Conservation (phyloP, 2,329 filamentous ascomycete species). For the Fusarium lyarnte region DNA sequence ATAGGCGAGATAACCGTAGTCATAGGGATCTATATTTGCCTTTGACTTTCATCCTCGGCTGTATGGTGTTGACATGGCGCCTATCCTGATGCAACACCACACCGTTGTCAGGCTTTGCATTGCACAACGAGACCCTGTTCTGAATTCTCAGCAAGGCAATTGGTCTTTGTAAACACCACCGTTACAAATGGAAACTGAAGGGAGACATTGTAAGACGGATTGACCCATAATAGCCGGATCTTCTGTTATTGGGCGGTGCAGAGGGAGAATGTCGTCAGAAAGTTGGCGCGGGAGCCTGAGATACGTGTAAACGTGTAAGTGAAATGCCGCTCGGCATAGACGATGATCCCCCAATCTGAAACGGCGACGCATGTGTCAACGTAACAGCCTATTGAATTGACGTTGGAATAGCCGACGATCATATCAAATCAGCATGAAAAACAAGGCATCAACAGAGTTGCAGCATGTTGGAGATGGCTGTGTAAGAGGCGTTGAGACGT, state of each 20-base stretch:
- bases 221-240: conserved; percentile 16
- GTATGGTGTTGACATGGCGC: conserved; percentile 3
- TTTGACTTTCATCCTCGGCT: background rate
- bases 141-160: conserved; percentile 15
- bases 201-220: conserved; percentile 21
- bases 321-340: conserved; percentile 28
- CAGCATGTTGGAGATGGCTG: conserved; percentile 10
- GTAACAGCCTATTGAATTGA: conserved; percentile 32
- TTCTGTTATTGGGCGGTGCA: conserved; percentile 22
- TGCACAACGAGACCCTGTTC: conserved; percentile 11
- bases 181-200: conserved; percentile 26
- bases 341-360: conserved; percentile 19
- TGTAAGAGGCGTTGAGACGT: conserved; percentile 20
- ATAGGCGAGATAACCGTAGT: conserved; percentile 24
- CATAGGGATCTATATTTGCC: background rate
- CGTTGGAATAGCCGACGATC: background rate
- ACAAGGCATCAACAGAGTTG: conserved; percentile 9
- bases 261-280: conserved; percentile 28
- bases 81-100: conserved; percentile 20
- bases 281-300: conserved; percentile 5
- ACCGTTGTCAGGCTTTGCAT: conserved; percentile 21
- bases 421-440: conserved; percentile 11
- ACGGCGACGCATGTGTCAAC: conserved; percentile 35
- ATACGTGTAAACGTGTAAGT: conserved; percentile 38
- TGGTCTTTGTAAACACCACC: background rate